Base-by-base conservation (phyloP, 2,329 filamentous ascomycete genomes). In the Tolypocladium pustulatum region DNA sequence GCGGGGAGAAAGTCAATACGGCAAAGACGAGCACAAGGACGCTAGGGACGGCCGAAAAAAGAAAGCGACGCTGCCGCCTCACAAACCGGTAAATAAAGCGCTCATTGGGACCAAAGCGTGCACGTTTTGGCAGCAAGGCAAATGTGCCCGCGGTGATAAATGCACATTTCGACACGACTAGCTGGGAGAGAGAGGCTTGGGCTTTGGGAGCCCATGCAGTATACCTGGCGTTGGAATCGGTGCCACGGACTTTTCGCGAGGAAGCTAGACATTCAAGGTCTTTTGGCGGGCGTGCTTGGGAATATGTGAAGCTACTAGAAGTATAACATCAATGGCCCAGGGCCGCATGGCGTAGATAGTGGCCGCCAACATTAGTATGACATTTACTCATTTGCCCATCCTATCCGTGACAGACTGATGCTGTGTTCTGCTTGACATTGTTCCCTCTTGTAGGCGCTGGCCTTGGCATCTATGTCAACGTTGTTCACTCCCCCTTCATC, bases 161-260 rank as follows among this genome's bases (percentile, higher is more conserved):
- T 90, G 88, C 74, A 90, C 87, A 2, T 91, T 87, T 70, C 80
- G 87, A 58, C 88, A 91, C 67, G 85, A 89, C 55, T 75, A 59
- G 58, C 27, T 55, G 49, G n/a, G n/a, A n/a, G 10, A n/a, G 20
- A 4, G 13, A 34, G 27, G 17, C 49, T 13, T 4, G 27, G 49
- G 25, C 8, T 9, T 1, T 22, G 30, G 9, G 49, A 20, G 49
- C 25, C 17, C 27, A 13, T 32, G 20, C 30, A 53, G 15, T 4
- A 52, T 27, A 20, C 49, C 2, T 53, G 49, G 49, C 49, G 49
- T 53, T 34, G 32, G 30, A 27, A 30, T 20, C 32, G 49, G 49
- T 13, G 30, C 36, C 30, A n/a, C 22, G 12, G 30, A 34, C 7
- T 22, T 34, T n/a, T 53, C 15, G 30, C 30, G 20, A 36, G 49